Evolutionary conservation across 2,329 filamentous ascomycete species (phyloP), one percentile per base, ranked within the genome.

Genomic region (Hypoxylon sp.): DNA sequence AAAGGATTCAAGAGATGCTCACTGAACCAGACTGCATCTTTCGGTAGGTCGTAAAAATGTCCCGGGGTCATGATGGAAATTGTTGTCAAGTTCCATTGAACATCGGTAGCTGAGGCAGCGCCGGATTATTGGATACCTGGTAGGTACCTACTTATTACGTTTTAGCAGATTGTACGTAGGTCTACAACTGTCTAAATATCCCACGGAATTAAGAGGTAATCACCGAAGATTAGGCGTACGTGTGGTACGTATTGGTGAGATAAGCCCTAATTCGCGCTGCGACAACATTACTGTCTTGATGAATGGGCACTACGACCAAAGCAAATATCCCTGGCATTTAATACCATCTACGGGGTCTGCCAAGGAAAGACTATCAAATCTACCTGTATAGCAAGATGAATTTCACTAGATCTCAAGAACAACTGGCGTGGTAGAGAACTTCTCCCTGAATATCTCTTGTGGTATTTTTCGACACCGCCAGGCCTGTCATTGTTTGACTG

Each of bases 11-110:
- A 30, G 46, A 55, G 41, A 21, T 13, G 6, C 34, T 64, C 56
- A 70, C 69, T 66, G 43, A 72, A 68, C 69, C 69, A 72, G 32
- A 72, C 67, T 25, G 67, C 69, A 49, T 72, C 67, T 23, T 38
- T 36, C 11, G 69, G 69, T 11, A 70, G 30, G 30, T 32, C 59
- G 43, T 72, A 72, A 13, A 19, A 43, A 9, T 41, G n/a, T 41
- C 36, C n/a, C 17, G 36, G 7, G n/a, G 1, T n/a, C 36, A 41
- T 41, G n/a, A n/a, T 17, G 6, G 36, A 41, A 17, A 9, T 41
- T n/a, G 36, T 11, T 41, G 36, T 41, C 36, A 17, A 6, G 2
- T 19, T n/a, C 19, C 5, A 17, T 17, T 10, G 36, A 41, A 41
- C 5, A 9, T 30, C 5, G 9, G 5, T 1, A 7, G 6, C 28